Conservation (phyloP, 306 rosid species). For the Adenanthera pavonina region DNA sequence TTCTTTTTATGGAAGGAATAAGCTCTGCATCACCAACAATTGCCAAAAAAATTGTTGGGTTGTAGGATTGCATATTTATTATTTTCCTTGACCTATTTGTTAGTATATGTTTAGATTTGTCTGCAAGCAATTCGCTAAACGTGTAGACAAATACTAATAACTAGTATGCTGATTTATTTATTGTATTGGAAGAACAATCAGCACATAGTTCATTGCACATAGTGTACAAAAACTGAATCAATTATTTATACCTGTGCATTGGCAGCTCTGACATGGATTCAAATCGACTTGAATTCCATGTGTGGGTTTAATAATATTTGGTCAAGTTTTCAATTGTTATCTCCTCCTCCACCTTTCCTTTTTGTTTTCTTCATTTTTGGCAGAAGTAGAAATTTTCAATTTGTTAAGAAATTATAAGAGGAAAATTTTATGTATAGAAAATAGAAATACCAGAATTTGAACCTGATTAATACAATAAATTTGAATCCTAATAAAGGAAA, state of each 20-base stretch:
- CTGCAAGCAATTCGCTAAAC: not conserved
- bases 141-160: not conserved
- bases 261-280: not conserved
- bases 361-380: not conserved
- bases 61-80: too few relatives aligned
- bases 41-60: not conserved
- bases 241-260: not conserved
- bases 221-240: not conserved
- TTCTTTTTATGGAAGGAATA: not conserved
- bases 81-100: not conserved
- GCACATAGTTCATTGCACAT: not conserved
- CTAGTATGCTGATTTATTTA: not conserved
- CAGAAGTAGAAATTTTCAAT: not conserved
- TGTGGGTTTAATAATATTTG: not conserved
- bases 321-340: not conserved
- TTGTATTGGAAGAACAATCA: not conserved
- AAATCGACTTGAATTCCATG: slow-evolving; percentile 5
- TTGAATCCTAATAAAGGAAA: too few relatives aligned
- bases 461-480: not conserved
- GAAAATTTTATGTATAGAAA: too few relatives aligned
- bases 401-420: too few relatives aligned
- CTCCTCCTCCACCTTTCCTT: not conserved
- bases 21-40: not conserved
- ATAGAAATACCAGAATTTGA: too few relatives aligned
- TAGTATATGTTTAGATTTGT: not conserved